A percentile compares a stretch with the other conserved stretches of the same genome.
phyloP scores from a whole-genome alignment of 345 rosid species.

The Streptanthus diversifolius region DNA sequence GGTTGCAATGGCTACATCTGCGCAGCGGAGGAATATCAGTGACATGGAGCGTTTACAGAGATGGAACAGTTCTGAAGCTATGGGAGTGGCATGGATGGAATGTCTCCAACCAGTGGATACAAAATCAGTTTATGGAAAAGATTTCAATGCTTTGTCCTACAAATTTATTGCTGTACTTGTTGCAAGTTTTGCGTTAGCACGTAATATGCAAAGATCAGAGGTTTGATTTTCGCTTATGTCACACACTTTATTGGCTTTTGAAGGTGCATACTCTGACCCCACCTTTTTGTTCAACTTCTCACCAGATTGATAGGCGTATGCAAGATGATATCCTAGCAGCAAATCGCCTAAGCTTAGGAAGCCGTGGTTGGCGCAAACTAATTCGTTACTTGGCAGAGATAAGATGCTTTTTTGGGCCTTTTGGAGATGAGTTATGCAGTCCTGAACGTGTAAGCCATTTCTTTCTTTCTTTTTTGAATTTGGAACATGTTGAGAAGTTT shows the following conservation, averaged over 20 bases:
- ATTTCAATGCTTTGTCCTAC: conserved; percentile 91
- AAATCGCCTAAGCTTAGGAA: conserved; percentile 60
- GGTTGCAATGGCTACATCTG: conserved; percentile 99
- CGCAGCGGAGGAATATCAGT: conserved; percentile 78
- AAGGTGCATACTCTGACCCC: conserved; percentile 12
- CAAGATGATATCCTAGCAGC: conserved; percentile 67
- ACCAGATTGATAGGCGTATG: conserved; percentile 84
- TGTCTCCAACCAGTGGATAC: conserved; percentile 94
- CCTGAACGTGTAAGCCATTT: conserved; percentile 58
- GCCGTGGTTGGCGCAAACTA: conserved; percentile 90
- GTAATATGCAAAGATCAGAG: conserved; percentile 98
- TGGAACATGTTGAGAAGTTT: conserved; percentile 7
- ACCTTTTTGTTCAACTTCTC: conserved; percentile 20
- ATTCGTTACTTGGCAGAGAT: conserved; percentile 81
- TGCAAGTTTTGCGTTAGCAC: conserved; percentile 98
- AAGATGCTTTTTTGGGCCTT: conserved; percentile 81
- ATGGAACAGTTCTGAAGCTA: conserved; percentile 95
- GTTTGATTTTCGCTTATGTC: conserved; percentile 41
- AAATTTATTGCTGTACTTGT: conserved; percentile 93
- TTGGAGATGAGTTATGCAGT: conserved; percentile 51
- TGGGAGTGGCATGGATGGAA: conserved; percentile 99
- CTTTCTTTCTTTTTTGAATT: neutral
- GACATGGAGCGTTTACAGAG: conserved; percentile 91
- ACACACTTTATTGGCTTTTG: conserved; percentile 14
- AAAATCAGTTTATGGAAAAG: conserved; percentile 93